phyloP scores from a whole-genome alignment of 2,329 filamentous ascomycete genomes.

The Aureobasidium sp. region DNA sequence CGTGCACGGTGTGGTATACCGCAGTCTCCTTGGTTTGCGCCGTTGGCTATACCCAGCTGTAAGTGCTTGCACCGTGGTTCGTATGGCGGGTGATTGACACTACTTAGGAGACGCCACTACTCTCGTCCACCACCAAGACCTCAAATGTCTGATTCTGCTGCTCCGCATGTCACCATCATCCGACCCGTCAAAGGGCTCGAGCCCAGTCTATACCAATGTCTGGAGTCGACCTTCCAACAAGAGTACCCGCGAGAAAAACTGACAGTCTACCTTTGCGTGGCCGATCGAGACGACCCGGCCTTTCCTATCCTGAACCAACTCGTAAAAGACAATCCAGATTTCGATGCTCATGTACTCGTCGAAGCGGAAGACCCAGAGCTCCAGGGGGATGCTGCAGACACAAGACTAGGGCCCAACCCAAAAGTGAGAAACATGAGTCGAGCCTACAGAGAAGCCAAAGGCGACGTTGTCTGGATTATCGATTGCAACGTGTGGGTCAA shows the following conservation, averaged over 20 bases:
- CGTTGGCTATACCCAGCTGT: slow-evolving; percentile 15
- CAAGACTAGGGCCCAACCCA: slow-evolving; percentile 77
- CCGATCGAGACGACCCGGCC: slow-evolving; percentile 66
- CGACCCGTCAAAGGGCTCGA: slow-evolving; percentile 91
- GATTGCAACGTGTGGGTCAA: slow-evolving; percentile 96
- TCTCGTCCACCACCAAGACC: slow-evolving; percentile 34
- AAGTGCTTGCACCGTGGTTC: background rate
- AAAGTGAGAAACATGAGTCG: slow-evolving; percentile 96
- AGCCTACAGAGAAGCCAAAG: slow-evolving; percentile 80
- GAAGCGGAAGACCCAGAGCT: slow-evolving; percentile 75
- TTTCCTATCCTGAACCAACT: slow-evolving; percentile 66
- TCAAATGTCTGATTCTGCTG: slow-evolving; percentile 30
- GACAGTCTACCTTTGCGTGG: slow-evolving; percentile 75
- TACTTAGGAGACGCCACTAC: slow-evolving; percentile 48
- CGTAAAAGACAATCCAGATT: slow-evolving; percentile 62
- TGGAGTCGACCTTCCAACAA: slow-evolving; percentile 77
- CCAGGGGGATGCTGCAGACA: slow-evolving; percentile 44
- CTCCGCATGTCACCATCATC: slow-evolving; percentile 83
- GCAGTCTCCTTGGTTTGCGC: slow-evolving; percentile 15
- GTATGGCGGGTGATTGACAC: slow-evolving; percentile 14
- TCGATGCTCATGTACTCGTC: slow-evolving; percentile 66
- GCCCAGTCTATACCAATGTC: slow-evolving; percentile 82
- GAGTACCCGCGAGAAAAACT: slow-evolving; percentile 70
- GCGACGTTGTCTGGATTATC: slow-evolving; percentile 86
- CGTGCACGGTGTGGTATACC: slow-evolving; percentile 29